Evolutionary conservation across 2,329 filamentous ascomycete species (phyloP).

Genomic region (Sclerotinia sclerotiorum): DNA sequence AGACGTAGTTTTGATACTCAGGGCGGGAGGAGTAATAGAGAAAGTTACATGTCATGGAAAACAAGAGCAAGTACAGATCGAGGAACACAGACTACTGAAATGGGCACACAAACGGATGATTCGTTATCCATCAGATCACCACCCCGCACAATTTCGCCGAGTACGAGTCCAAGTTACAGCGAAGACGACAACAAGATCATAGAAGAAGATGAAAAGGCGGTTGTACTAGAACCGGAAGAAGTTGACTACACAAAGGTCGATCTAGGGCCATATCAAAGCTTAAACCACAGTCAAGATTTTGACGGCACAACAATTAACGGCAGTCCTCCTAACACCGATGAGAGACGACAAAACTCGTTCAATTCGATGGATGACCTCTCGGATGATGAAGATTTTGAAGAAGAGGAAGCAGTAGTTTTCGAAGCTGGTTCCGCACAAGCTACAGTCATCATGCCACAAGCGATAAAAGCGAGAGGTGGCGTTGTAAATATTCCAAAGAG

Average conservation of each 20-base stretch:
- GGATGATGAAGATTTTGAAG: constrained; percentile 45
- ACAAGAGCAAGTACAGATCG: constrained; percentile 53
- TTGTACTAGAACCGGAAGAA: constrained; percentile 50
- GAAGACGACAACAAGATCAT: constrained; percentile 40
- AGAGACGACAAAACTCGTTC: constrained; percentile 41
- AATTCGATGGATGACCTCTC: constrained; percentile 49
- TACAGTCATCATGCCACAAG: constrained; percentile 55
- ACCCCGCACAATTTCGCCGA: constrained; percentile 40
- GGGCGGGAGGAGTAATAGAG: constrained; percentile 61
- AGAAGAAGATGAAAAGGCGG: constrained; percentile 40
- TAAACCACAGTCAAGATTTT: constrained; percentile 38
- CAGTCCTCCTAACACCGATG: constrained; percentile 37
- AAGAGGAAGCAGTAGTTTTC: constrained; percentile 66
- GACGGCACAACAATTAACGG: constrained; percentile 40
- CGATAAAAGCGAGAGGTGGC: constrained; percentile 62
- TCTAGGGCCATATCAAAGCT: constrained; percentile 45
- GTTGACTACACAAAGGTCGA: constrained; percentile 62
- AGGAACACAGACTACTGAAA: constrained; percentile 68
- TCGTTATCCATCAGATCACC: constrained; percentile 46
- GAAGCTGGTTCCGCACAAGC: constrained; percentile 62
- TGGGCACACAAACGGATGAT: constrained; percentile 59
- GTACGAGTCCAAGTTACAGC: constrained; percentile 55
- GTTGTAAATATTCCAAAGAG: constrained; percentile 85
- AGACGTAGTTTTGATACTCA: constrained; percentile 69
- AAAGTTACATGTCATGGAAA: constrained; percentile 71